A percentile compares a stretch with the other conserved stretches of the same genome.
These are phyloP conservation scores for Ogataea parapolymorpha DNA, from an alignment of 805 yeast genomes.

Conservation along the genomic window DNA sequence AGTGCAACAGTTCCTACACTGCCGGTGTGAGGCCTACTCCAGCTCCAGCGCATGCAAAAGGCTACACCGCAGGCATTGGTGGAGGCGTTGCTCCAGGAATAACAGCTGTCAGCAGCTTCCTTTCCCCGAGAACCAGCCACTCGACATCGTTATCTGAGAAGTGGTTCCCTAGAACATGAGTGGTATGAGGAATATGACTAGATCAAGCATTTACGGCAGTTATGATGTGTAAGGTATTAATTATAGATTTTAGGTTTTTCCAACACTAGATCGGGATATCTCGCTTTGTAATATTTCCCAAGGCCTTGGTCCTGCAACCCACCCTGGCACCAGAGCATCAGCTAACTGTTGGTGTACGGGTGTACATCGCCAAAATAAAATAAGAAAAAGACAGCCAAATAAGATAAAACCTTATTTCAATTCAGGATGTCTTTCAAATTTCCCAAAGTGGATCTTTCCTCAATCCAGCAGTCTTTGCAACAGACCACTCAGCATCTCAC, in stretches of 20 bases:
- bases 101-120: neutral
- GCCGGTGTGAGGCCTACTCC: conserved; percentile 5
- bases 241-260: neutral
- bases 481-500: conserved; percentile 35
- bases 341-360: neutral
- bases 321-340: conserved; percentile 1
- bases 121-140: neutral
- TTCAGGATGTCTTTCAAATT: conserved; percentile 30
- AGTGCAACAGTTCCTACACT: neutral
- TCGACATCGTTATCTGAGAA: neutral
- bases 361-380: neutral
- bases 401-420: neutral
- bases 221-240: neutral
- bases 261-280: neutral
- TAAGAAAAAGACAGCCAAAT: conserved; percentile 5
- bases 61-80: conserved; percentile 15
- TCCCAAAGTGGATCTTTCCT: conserved; percentile 26
- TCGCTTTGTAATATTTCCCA: neutral
- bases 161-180: neutral
- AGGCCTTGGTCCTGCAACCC: neutral
- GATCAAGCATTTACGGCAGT: neutral
- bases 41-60: conserved; percentile 5
- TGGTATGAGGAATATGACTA: too few species aligned
- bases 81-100: conserved; percentile 6
- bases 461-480: conserved; percentile 30